Evolutionary conservation across 2,329 filamentous ascomycete species (phyloP).

Genomic region (Metarhizium album): DNA sequence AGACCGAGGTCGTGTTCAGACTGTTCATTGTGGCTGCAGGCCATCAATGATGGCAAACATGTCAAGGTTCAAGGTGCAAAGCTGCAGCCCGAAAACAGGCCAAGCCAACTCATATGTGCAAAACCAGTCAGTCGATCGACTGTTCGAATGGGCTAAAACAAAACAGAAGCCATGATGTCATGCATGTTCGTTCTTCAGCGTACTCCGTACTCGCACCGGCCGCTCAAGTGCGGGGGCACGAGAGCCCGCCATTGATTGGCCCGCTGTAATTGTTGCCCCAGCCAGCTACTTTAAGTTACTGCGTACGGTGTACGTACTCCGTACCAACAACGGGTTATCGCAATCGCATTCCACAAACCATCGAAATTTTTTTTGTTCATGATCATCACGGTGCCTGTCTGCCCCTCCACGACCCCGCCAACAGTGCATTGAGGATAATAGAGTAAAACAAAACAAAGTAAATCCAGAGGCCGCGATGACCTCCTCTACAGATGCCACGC

Average conservation of each 20-base stretch:
- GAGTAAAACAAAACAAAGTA: constrained; percentile 2
- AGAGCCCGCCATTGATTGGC: too few relatives aligned
- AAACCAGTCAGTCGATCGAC: too few relatives aligned
- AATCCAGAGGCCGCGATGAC: constrained; percentile 17
- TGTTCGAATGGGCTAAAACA: neutral
- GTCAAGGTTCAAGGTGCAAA: neutral
- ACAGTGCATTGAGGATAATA: neutral
- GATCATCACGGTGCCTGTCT: constrained; percentile 7
- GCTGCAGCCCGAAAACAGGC: neutral
- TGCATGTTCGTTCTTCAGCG: neutral
- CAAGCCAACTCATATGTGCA: neutral
- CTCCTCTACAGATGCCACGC: constrained; percentile 16
- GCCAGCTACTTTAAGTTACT: too few relatives aligned
- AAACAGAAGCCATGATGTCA: neutral
- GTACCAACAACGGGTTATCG: too few relatives aligned
- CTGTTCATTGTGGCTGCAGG: constrained; percentile 28
- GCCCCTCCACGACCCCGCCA: constrained; percentile 22
- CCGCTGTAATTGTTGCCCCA: too few relatives aligned
- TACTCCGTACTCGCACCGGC: too few relatives aligned
- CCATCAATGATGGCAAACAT: neutral
- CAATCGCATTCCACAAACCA: neutral
- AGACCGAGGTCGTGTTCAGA: constrained; percentile 72
- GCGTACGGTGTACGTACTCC: too few relatives aligned
- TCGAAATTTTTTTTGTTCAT: constrained; percentile 16
- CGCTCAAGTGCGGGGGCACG: too few relatives aligned